Evolutionary conservation across 2,329 filamentous ascomycete genomes (phyloP).

Genomic region (Sarocladium oryzae): DNA sequence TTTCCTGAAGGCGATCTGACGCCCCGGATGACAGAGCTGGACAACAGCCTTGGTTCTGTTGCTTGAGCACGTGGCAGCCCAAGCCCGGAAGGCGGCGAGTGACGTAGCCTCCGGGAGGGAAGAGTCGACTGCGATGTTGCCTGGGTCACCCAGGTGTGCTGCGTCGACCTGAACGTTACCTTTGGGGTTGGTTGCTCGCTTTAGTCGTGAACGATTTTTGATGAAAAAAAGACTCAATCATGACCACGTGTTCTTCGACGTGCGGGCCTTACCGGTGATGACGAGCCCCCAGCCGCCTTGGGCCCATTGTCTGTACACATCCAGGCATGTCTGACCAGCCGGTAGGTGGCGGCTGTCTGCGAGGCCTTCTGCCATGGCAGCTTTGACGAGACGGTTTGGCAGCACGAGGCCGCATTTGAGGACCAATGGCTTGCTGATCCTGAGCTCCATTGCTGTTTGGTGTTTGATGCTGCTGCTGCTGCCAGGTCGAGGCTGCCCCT

Average conservation of each 20-base stretch:
- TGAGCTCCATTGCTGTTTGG: background rate
- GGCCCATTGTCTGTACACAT: constrained; percentile 47
- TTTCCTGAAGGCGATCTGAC: constrained; percentile 32
- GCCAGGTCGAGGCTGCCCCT: background rate
- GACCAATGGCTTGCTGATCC: constrained; percentile 31
- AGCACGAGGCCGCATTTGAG: constrained; percentile 49
- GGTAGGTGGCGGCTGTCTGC: constrained; percentile 36
- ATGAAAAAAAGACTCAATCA: no score
- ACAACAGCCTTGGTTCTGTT: constrained; percentile 33
- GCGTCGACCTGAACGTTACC: constrained; percentile 40
- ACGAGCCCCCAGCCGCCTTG: constrained; percentile 46
- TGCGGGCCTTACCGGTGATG: constrained; percentile 30
- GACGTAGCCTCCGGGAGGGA: constrained; percentile 19
- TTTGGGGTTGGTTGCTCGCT: no score
- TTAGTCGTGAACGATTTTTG: no score
- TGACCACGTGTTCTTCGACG: no score
- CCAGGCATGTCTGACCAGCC: constrained; percentile 27
- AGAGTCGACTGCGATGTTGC: constrained; percentile 25
- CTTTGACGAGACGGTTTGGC: constrained; percentile 47
- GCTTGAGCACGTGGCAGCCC: constrained; percentile 24
- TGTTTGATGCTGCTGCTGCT: no score
- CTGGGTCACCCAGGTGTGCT: constrained; percentile 26
- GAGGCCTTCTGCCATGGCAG: constrained; percentile 43
- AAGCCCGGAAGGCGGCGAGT: constrained; percentile 30
- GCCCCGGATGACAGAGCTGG: constrained; percentile 41